phyloP scores from a whole-genome alignment of 306 rosid species.

The Malus sieversii region DNA sequence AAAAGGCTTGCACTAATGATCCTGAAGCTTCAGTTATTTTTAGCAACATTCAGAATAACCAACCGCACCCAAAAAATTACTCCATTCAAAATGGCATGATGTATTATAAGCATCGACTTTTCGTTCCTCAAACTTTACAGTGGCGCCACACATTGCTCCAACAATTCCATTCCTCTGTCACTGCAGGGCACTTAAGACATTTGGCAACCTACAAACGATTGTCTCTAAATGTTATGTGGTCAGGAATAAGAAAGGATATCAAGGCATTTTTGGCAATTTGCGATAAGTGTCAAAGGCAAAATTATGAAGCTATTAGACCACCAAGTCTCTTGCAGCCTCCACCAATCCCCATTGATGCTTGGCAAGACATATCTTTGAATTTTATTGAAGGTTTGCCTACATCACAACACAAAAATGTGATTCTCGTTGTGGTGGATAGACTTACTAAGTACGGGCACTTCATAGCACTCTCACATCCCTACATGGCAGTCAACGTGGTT shows the following conservation, averaged over 20 bases:
- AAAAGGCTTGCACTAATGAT: no score
- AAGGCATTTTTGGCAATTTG: background rate
- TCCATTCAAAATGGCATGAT: background rate
- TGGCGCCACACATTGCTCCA: background rate
- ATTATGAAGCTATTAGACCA: background rate
- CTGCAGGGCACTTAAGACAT: background rate
- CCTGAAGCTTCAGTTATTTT: no score
- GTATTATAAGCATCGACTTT: background rate
- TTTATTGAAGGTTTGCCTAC: background rate
- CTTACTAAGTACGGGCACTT: background rate
- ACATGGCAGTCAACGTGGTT: background rate
- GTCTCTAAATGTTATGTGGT: rapidly evolving
- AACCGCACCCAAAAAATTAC: background rate
- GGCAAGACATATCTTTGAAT: background rate
- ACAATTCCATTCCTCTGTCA: background rate
- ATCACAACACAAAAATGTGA: background rate
- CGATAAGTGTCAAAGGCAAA: background rate
- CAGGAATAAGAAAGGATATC: rapidly evolving
- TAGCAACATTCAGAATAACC: no score
- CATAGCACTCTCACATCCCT: background rate
- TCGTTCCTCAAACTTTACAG: rapidly evolving
- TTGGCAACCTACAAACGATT: background rate
- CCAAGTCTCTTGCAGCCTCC: background rate
- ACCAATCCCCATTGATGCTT: background rate
- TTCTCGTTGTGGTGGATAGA: background rate